These are phyloP conservation scores for Phytopythium helicoides DNA, from an alignment of 352 stramenopile species.

Conservation along the genomic window DNA sequence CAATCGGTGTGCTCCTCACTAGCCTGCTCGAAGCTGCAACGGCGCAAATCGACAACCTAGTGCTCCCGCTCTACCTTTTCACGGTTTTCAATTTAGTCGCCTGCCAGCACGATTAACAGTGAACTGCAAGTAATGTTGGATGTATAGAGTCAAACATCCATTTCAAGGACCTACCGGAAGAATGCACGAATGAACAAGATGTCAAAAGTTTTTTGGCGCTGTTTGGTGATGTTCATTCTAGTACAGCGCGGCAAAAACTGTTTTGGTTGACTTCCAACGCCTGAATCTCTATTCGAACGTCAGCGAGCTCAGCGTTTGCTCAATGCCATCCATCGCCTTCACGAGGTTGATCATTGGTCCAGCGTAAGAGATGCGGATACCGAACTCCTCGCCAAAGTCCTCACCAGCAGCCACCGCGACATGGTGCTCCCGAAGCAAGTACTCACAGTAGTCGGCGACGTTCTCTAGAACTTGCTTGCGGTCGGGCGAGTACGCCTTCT, in stretches of 20 bases:
- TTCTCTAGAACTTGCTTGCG: slow-evolving; percentile 29
- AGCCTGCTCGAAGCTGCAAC: slow-evolving; percentile 66
- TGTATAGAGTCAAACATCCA: no score
- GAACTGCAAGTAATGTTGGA: no score
- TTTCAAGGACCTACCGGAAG: no score
- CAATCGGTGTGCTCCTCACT: slow-evolving; percentile 40
- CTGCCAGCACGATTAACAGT: slow-evolving; percentile 25
- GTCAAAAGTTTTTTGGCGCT: no score
- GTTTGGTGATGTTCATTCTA: no score
- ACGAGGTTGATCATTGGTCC: slow-evolving; percentile 87
- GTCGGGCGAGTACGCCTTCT: slow-evolving; percentile 30
- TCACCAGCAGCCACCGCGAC: slow-evolving; percentile 94
- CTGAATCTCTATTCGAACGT: slow-evolving; percentile 21
- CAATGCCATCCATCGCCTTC: slow-evolving; percentile 59
- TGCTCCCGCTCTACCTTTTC: slow-evolving; percentile 73
- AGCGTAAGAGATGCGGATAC: slow-evolving; percentile 95
- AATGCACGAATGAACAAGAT: no score
- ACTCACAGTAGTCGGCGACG: slow-evolving; percentile 85
- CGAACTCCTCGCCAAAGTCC: slow-evolving; percentile 92
- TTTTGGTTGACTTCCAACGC: neutral
- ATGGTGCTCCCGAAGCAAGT: slow-evolving; percentile 89
- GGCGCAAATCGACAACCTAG: slow-evolving; percentile 82
- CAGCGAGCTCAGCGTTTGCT: slow-evolving; percentile 52
- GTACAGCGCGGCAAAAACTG: no score
- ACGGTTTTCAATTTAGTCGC: slow-evolving; percentile 46